These are phyloP conservation scores for Paecilomyces formosus DNA, from an alignment of 2,329 filamentous ascomycete species.

Conservation along the genomic window DNA sequence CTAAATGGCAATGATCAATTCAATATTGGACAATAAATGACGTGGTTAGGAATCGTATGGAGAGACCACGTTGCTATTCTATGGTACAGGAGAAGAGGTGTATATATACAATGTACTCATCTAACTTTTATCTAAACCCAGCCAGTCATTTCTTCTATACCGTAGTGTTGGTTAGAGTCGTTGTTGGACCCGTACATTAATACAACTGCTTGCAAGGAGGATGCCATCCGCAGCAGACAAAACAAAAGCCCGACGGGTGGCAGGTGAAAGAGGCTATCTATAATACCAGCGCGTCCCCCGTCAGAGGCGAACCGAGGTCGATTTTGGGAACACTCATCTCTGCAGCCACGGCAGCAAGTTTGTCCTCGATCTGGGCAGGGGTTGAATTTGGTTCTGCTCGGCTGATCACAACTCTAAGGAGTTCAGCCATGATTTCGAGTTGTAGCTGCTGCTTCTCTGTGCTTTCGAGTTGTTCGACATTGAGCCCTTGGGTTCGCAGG, in stretches of 20 bases:
- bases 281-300: constrained; percentile 16
- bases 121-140: background rate
- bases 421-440: constrained; percentile 35
- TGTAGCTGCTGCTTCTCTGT: constrained; percentile 32
- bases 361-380: constrained; percentile 22
- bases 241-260: background rate
- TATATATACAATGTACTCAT: background rate
- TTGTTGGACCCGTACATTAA: no score
- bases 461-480: constrained; percentile 27
- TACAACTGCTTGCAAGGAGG: no score
- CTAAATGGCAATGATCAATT: background rate
- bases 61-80: background rate
- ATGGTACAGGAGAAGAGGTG: background rate
- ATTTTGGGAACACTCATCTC: constrained; percentile 30
- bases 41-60: no score
- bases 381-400: constrained; percentile 17
- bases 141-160: background rate
- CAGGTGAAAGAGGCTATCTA: constrained; percentile 1
- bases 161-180: background rate
- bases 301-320: constrained; percentile 21
- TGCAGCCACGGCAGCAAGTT: constrained; percentile 24
- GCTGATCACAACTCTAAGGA: constrained; percentile 34
- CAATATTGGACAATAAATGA: background rate
- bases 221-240: background rate
- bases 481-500: constrained; percentile 23